Base-by-base conservation (phyloP, 352 stramenopile genomes). In the Globisporangium rhizosaccharum region DNA sequence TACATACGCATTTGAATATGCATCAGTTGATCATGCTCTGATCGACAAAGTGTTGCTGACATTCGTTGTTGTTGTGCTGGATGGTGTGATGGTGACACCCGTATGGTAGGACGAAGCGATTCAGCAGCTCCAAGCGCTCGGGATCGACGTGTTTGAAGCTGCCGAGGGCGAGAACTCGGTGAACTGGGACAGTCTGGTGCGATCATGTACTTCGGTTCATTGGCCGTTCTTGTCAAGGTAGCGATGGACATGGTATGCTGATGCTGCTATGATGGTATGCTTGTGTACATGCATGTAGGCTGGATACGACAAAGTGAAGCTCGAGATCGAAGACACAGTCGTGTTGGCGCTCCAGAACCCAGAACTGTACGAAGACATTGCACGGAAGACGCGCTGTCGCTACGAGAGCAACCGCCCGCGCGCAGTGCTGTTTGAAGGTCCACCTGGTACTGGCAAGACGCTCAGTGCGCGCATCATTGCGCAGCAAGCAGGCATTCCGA, bases 361-460 rank as follows among this genome's bases (percentile, higher is more conserved):
- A 1, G 88, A 96, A 48, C 66, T 96, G 17, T 98, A 97, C 59
- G 89, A 96, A 42, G 67, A 86, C 17, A 97, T 98, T 57, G 88
- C 90, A 1, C 70, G 83, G 28, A 93, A 96, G 65, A 98, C 92
- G 1, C 82, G 92, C 8, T 87, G 76, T 39, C 82, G 85, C 23
- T 97, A 89, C 59, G 88, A 97, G 50, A 94, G 76, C 68, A 97
- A 96, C 59, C 87, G 89, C 0, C 90, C 90, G 15, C 82, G 88
- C 28, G 88, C 91, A 5, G 82, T 97, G 14, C 70, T 98, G 2
- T 97, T 98, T 62, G 92, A 98, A 75, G 93, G 93, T 1, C 93
- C 93, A 11, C 92, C 93, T 9, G 93, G 93, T n/a, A 98, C 92
- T 3, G 93, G 93, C 49, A 98, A 98, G 71, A 98, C 93, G 11